Evolutionary conservation across 2,329 filamentous ascomycete genomes (phyloP), one percentile per base, ranked within the genome.

Genomic region (Colletotrichum agaves): DNA sequence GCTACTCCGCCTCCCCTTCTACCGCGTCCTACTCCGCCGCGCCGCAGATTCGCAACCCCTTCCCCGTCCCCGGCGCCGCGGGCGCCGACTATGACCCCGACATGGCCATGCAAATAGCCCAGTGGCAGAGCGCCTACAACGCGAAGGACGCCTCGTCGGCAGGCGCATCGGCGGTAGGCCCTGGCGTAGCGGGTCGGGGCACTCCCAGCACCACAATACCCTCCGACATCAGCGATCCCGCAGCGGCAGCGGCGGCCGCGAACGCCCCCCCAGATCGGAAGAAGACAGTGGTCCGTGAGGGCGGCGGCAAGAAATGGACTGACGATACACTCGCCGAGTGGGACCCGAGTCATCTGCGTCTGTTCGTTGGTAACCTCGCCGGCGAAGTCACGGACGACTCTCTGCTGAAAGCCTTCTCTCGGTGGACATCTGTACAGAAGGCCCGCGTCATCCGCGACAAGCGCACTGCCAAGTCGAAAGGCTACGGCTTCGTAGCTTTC

Each of bases 331-430:
- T 99, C 3, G 87, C 98, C 2, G 96, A 98, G 78, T 99, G 96
- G 96, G 94, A 98, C 76, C 95, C 95, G 1, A 88, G 92, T 31
- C 96, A 99, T 77, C 92, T 97, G 75, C 93, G 96, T 39, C 88
- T 99, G 47, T 98, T 98, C 78, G 94, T 98, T 15, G 96, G 96
- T 71, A 99, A 99, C 78, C 87, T 99, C 58, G 96, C 96, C 44
- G 96, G 96, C 72, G 96, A 99, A 83, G 96, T 97, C 33, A 99
- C 96, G 1, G 96, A 99, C 78, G 96, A 99, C 63, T 96, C 93
- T 1, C 86, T 99, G 11, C 86, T 96, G 74, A 99, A 99, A 81
- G 96, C 96, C 2, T 99, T 99, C 74, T 86, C 93, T 19, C 90
- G 91, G 67, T 99, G 97, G 85, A 85, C 88, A 17, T 97, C 93